Evolutionary conservation across 2,329 filamentous ascomycete species (phyloP).

Genomic region (Alternaria postmessia): DNA sequence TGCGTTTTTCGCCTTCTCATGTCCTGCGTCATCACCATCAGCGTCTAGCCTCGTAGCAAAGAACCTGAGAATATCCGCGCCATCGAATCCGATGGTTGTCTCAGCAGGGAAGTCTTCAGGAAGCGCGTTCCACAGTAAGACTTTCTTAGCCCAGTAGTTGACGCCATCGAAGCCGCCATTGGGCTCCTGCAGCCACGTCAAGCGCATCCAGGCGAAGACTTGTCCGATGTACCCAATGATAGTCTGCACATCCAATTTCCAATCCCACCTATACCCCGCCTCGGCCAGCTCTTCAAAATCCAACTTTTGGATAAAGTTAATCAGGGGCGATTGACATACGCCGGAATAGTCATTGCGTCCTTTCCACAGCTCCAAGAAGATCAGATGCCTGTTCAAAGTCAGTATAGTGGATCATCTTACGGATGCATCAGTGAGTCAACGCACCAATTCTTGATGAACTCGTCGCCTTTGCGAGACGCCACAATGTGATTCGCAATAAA

Average conservation of each 20-base stretch:
- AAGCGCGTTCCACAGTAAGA: constrained; percentile 36
- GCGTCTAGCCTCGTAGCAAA: constrained; percentile 34
- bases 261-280: constrained; percentile 44
- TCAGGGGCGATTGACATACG: constrained; percentile 31
- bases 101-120: constrained; percentile 39
- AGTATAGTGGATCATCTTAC: neutral
- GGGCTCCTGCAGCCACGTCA: constrained; percentile 43
- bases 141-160: constrained; percentile 40
- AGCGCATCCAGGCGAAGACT: constrained; percentile 50
- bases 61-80: constrained; percentile 34
- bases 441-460: constrained; percentile 57
- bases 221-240: constrained; percentile 53
- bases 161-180: constrained; percentile 42
- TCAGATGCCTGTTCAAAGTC: constrained; percentile 27
- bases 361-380: constrained; percentile 39
- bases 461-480: constrained; percentile 53
- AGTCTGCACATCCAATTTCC: constrained; percentile 39
- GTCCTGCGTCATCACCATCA: constrained; percentile 34
- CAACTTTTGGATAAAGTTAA: constrained; percentile 36
- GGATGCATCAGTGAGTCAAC: constrained; percentile 42
- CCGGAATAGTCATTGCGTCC: constrained; percentile 26
- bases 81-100: constrained; percentile 35
- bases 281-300: constrained; percentile 31
- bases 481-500: constrained; percentile 55
- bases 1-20: constrained; percentile 38